Evolutionary conservation across 495 filamentous ascomycete species (phyloP), one percentile per base, ranked within the genome.

Genomic region (Talaromyces thailandensis): DNA sequence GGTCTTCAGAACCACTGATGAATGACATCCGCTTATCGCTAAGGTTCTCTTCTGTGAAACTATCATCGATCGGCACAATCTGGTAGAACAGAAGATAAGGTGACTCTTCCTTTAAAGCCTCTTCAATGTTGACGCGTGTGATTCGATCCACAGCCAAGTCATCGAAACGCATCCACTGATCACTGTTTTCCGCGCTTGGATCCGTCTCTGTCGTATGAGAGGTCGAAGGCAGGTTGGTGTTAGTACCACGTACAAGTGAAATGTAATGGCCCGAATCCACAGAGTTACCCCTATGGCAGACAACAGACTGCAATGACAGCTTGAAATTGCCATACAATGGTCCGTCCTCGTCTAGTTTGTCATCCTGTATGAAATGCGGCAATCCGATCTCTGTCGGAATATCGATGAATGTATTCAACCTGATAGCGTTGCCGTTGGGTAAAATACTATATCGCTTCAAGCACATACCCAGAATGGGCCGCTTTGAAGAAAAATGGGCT

Each of bases 11-110:
- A n/a, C 82, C 79, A 50, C 55, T 57, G 29, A 81, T 73, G 58
- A 84, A 88, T 5, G 86, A 80, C 9, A 84, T 80, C 3, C 82
- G 77, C 4, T 79, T 82, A 62, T 83, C 79, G 28, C 76, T 73
- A 37, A 80, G 66, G 43, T 79, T 80, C 9, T 81, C 81, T 37
- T 35, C 32, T 58, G 80, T 75, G 0, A 81, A 72, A 6, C 82
- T 76, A 52, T 89, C 88, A 29, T 88, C 83, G 64, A 95, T 89
- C 0, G 93, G 94, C 37, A 92, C 80, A 43, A 97, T 92, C 70
- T 96, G 93, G 67, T 96, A 98, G 73, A 97, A 96, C 0, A 98
- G 76, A 2, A 98, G 82, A 66, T 98, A 98, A 4, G 94, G 93
- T 64, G 89, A 93, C 69, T 96, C 93, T n/a, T 87, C 81, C 60